A percentile compares a stretch with the other conserved stretches of the same genome.
These are phyloP conservation scores for Akanthomyces dipterigenus DNA, from an alignment of 2,329 filamentous ascomycete genomes.

Conservation along the genomic window DNA sequence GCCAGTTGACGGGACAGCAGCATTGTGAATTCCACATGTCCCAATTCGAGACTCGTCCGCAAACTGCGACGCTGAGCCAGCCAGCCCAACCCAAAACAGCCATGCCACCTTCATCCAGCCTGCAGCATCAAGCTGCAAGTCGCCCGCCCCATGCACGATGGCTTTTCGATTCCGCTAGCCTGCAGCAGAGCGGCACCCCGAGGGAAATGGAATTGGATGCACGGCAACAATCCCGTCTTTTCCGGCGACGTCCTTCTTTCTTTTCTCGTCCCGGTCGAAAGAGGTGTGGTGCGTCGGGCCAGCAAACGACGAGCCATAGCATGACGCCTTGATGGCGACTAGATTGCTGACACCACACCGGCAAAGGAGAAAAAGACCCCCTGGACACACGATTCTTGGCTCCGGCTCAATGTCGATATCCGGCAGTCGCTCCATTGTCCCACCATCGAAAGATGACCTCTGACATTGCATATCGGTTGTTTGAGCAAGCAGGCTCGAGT, in stretches of 20 bases:
- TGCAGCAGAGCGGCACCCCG: too few species aligned
- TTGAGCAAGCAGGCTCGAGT: not conserved
- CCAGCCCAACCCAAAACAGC: not conserved
- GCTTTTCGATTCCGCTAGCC: slow-evolving; percentile 6
- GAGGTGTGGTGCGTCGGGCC: not conserved
- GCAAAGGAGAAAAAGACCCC: not conserved
- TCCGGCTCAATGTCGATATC: not conserved
- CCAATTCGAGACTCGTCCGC: not conserved
- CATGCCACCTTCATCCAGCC: not conserved
- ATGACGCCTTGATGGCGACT: not conserved
- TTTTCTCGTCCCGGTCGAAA: too few species aligned
- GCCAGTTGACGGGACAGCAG: not conserved
- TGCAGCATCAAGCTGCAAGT: not conserved
- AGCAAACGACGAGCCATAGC: not conserved
- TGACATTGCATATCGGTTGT: not conserved
- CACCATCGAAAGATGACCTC: not conserved
- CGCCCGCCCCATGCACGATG: not conserved
- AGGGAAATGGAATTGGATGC: not conserved
- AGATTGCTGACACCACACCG: not conserved
- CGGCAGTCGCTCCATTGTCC: not conserved
- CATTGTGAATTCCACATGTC: not conserved
- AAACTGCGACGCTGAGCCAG: not conserved
- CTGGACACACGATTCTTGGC: not conserved
- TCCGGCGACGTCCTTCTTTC: not conserved
- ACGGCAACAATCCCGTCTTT: slow-evolving; percentile 2